Conservation (phyloP, 2,329 filamentous ascomycete genomes). For the Fonsecaea multimorphosa region DNA sequence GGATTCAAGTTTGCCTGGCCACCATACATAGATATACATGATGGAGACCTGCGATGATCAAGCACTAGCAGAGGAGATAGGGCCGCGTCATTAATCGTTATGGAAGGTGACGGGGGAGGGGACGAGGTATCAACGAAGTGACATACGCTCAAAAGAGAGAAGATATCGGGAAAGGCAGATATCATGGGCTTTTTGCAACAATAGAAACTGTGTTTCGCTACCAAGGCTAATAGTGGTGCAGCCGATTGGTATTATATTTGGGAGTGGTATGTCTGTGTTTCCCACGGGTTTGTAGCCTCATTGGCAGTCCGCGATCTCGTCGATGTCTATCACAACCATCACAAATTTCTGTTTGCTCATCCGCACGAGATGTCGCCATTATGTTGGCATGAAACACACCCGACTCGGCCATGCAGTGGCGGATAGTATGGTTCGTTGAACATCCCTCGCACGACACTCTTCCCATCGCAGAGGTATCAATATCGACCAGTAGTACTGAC, state of each 20-base stretch:
- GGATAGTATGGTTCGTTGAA: neutral
- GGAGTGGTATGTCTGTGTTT: too few relatives aligned
- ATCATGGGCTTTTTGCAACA: neutral
- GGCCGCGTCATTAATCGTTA: too few relatives aligned
- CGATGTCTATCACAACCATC: neutral
- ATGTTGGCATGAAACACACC: neutral
- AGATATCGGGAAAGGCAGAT: neutral
- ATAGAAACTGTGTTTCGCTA: neutral
- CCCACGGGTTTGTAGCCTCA: neutral
- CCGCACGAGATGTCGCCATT: neutral
- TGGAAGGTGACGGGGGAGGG: neutral
- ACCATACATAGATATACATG: neutral
- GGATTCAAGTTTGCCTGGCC: too few relatives aligned
- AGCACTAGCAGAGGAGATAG: too few relatives aligned
- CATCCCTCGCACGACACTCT: neutral
- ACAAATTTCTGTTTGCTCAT: neutral
- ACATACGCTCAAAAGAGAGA: neutral
- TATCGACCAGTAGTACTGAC: neutral
- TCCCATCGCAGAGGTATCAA: neutral
- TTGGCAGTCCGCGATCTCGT: neutral
- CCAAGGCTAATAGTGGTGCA: too few relatives aligned
- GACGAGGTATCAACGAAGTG: neutral
- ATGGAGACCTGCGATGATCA: too few relatives aligned
- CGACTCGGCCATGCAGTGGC: neutral
- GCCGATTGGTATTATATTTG: too few relatives aligned